Base-by-base conservation (phyloP, 106 monocot species). In the Phalaenopsis aphrodite region DNA sequence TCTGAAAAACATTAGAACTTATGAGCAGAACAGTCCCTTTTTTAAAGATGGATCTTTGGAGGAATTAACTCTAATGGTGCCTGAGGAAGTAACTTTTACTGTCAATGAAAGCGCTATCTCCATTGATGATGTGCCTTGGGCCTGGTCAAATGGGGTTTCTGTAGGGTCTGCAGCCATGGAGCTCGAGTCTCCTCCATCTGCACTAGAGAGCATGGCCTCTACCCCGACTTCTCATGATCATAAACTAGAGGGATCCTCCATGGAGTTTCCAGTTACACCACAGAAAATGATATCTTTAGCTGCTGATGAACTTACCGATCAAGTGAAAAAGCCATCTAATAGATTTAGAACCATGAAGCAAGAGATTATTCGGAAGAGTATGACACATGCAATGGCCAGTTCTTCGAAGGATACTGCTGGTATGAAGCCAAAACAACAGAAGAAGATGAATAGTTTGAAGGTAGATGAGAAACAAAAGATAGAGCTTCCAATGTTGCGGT, bases 141-240 rank as follows among this genome's bases (percentile, higher is more conserved):
- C 30, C 52, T 80, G 48, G 38, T 37, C 49, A 69, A 81, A 77
- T 56, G 80, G 65, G 77, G 81, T 75, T 77, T 78, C 66, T 39
- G 84, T 58, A 36, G 80, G 67, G 17, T 36, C 42, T 77, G 48
- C 37, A 41, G 75, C 36, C 41, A 69, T 79, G 46, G 75, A 68
- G 18, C 47, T 55, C 10, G 78, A 36, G 19, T 76, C 8, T 3
- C 19, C 47, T 41, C 10, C 38, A 30, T 42, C 21, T 6, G 2
- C 64, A 68, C 11, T 68, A 68, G 68, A 68, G 24, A 68, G 68
- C 37, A 68, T 68, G 68, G 18, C 49, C 36, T 81, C 17, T 37
- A 41, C 55, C 37, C 68, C 2, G 2, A 68, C 11, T 38, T 38
- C 68, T 10, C 36, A 68, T 36, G 68, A 21, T 68, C 10, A 24